phyloP scores from a whole-genome alignment of 2,329 filamentous ascomycete species.

The Paecilomyces niveus region DNA sequence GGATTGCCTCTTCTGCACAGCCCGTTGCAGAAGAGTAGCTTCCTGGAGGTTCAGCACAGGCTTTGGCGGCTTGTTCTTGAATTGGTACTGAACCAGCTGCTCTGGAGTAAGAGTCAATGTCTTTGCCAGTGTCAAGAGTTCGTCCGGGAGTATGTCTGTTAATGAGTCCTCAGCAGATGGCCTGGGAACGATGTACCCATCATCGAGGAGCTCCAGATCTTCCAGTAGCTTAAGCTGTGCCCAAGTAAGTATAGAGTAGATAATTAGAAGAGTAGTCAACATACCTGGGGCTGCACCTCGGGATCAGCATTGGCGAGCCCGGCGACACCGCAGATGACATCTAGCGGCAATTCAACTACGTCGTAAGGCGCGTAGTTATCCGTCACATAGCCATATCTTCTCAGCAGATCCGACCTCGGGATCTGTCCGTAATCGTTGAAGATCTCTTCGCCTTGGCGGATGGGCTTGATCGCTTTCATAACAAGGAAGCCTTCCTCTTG shows the following conservation, averaged over 20 bases:
- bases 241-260: background rate
- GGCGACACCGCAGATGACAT: constrained; percentile 44
- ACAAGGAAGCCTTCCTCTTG: constrained; percentile 55
- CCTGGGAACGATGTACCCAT: constrained; percentile 59
- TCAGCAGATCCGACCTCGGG: constrained; percentile 71
- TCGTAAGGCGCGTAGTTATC: constrained; percentile 70
- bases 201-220: constrained; percentile 59
- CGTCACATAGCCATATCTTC: constrained; percentile 84
- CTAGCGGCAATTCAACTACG: constrained; percentile 69
- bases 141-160: constrained; percentile 29
- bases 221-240: constrained; percentile 49
- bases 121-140: constrained; percentile 32
- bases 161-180: constrained; percentile 20
- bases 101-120: constrained; percentile 24
- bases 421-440: constrained; percentile 86
- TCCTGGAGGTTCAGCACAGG: constrained; percentile 20
- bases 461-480: constrained; percentile 64
- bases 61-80: constrained; percentile 31
- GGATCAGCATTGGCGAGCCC: constrained; percentile 22
- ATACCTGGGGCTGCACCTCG: constrained; percentile 25
- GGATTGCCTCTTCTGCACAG: constrained; percentile 25
- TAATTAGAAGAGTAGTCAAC: background rate
- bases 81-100: constrained; percentile 24
- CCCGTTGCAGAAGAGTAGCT: constrained; percentile 25
- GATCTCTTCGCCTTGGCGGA: constrained; percentile 66